Evolutionary conservation across 495 filamentous ascomycete species (phyloP), one percentile per base, ranked within the genome.

Genomic region (Neurospora pannonica): DNA sequence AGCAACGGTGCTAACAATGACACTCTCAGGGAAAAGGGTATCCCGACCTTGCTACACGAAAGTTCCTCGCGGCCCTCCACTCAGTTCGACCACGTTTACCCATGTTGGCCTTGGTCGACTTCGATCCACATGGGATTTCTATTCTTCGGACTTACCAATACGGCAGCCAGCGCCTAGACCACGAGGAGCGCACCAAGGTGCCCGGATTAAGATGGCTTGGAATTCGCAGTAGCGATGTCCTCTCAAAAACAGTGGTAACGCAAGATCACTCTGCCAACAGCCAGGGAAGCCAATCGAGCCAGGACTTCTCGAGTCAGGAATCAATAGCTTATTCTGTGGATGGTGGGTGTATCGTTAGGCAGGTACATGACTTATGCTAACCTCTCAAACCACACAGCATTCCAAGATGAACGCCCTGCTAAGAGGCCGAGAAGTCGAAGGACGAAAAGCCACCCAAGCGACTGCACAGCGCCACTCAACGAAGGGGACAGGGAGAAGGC

Each of bases 71-170:
- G 31, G 37, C 80, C n/a, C 34, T 91, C 0, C 83, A 85, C 2
- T 76, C 73, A 1, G 73, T 72, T 7, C 78, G 77, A 70, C 79
- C 83, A 3, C 43, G 77, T 1, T 79, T 89, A 1, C 86, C 84
- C 0, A 87, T 96, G 37, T 91, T 88, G 73, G 90, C 85, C 1
- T 84, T 98, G 0, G 90, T 94, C 2, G 96, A 99, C 78, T 92
- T 90, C 72, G 95, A 98, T 76, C 93, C 97, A 1, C 89, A 97
- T 75, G 96, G 96, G 0, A 86, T 99, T 70, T 87, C 87, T 5
- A 98, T 99, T 73, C 87, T 96, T 82, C 91, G 91, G 15, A 97
- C 90, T 5, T 98, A 97, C 84, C 94, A 93, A 76, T 86, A 93
- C 75, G 94, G 94, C n/a, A 97, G 94, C 37, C 83, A 85, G 69